A percentile compares a stretch with the other conserved stretches of the same genome.
Evolutionary conservation across 1,284 basidiomycete genomes (phyloP).

Genomic region (Irpex lacteus): DNA sequence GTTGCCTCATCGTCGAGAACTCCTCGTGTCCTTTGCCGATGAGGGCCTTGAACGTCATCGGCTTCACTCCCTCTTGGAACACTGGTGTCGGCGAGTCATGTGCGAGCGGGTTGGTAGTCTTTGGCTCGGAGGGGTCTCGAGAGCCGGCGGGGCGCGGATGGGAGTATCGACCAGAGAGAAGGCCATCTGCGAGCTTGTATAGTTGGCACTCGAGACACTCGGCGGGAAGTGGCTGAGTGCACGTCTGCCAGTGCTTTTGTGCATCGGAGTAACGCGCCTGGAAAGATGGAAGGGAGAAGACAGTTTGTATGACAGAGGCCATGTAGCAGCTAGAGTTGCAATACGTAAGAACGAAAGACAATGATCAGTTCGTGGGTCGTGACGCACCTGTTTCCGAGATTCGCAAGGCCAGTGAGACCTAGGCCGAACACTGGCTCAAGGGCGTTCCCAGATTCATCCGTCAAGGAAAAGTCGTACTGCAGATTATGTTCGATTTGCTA

Average conservation of each 20-base stretch:
- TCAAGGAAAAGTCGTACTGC: constrained; percentile 93
- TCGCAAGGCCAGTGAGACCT: constrained; percentile 86
- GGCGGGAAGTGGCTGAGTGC: constrained; percentile 71
- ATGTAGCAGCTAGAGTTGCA: constrained; percentile 77
- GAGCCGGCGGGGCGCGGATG: constrained; percentile 43
- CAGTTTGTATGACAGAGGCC: constrained; percentile 87
- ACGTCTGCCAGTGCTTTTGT: constrained; percentile 60
- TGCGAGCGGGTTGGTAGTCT: constrained; percentile 32
- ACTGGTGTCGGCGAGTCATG: constrained; percentile 45
- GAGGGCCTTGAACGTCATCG: constrained; percentile 84
- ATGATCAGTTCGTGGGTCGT: background rate
- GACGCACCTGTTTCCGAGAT: constrained; percentile 87
- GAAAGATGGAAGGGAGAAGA: constrained; percentile 85
- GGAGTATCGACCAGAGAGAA: constrained; percentile 91
- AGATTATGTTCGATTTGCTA: constrained; percentile 98
- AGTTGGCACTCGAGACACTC: constrained; percentile 94
- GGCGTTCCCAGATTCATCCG: constrained; percentile 85
- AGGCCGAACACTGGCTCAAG: constrained; percentile 89
- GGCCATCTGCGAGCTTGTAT: constrained; percentile 89
- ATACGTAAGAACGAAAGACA: constrained; percentile 27
- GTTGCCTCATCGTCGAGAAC: constrained; percentile 96
- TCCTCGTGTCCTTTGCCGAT: constrained; percentile 93
- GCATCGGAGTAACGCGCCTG: constrained; percentile 68
- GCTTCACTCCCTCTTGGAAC: constrained; percentile 88
- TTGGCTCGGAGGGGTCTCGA: constrained; percentile 16